Conservation (phyloP, 306 rosid genomes). For the Cucumis hystrix region DNA sequence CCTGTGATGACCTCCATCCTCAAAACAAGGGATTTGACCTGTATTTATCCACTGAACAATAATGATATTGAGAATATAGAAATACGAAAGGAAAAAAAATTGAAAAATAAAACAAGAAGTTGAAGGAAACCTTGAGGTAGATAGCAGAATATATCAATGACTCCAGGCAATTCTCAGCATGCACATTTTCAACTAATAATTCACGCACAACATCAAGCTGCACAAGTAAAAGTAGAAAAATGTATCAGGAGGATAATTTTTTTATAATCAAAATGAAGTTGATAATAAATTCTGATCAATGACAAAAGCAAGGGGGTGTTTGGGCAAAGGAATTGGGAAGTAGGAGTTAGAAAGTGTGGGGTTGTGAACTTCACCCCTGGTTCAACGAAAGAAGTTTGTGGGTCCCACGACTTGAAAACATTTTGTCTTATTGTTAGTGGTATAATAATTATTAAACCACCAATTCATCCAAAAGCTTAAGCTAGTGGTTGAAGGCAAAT, state of each 20-base stretch:
- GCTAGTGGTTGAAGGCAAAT: too few relatives aligned
- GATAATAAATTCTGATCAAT: not conserved
- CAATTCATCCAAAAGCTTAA: too few relatives aligned
- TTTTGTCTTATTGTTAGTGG: too few relatives aligned
- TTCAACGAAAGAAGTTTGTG: too few relatives aligned
- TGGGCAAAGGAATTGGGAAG: too few relatives aligned
- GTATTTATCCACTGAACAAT: constrained; percentile 94
- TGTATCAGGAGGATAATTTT: not conserved
- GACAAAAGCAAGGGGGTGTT: not conserved
- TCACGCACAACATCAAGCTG: constrained; percentile 86
- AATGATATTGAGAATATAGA: constrained; percentile 18
- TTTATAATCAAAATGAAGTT: not conserved
- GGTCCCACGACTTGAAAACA: too few relatives aligned
- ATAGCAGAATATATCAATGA: constrained; percentile 76
- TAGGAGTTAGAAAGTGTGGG: too few relatives aligned
- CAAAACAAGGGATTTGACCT: constrained; percentile 94
- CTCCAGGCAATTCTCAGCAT: constrained; percentile 46
- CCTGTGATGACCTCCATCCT: constrained; percentile 94
- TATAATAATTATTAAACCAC: too few relatives aligned
- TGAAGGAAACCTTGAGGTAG: constrained; percentile 66
- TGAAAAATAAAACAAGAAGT: not conserved
- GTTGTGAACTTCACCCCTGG: too few relatives aligned
- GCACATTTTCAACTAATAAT: constrained; percentile 32
- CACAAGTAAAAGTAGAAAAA: not conserved
- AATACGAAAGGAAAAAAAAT: not conserved